Percentiles rank a stretch among this genome's conserved stretches.
Conservation (phyloP, 257 asterid genomes). For the Solanum chmielewskii region DNA sequence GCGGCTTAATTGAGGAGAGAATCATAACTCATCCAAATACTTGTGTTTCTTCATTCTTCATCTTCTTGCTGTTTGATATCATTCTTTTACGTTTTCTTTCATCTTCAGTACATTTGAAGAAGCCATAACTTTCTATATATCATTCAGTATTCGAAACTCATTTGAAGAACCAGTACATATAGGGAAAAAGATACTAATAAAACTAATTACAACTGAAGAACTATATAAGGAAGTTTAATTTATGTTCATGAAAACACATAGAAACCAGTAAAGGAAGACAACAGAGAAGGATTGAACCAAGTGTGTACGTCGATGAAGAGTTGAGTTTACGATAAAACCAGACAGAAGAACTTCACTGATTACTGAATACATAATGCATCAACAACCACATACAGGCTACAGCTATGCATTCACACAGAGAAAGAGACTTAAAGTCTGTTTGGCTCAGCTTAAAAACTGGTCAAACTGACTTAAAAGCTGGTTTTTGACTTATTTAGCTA, state of each 20-base stretch:
- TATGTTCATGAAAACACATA: conserved; percentile 26
- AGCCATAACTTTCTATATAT: not conserved
- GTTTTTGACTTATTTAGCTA: too few species aligned
- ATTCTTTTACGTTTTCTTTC: conserved; percentile 33
- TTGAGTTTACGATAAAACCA: conserved; percentile 27
- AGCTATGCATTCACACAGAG: not conserved
- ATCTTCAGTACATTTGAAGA: not conserved
- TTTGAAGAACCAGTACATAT: not conserved
- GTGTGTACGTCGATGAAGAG: conserved; percentile 24
- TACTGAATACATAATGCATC: conserved; percentile 23
- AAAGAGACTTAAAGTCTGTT: not conserved
- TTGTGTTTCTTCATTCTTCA: conserved; percentile 28
- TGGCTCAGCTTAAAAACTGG: too few species aligned
- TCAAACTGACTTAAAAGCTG: too few species aligned
- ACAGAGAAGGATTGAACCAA: conserved; percentile 16
- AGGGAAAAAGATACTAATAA: not conserved
- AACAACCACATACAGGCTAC: not conserved
- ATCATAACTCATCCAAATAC: conserved; percentile 28
- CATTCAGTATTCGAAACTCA: not conserved
- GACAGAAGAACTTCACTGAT: conserved; percentile 3
- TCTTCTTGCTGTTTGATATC: conserved; percentile 20
- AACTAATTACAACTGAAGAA: not conserved
- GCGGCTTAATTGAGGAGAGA: too few species aligned
- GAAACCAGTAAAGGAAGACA: conserved; percentile 42
- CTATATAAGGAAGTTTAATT: not conserved